phyloP scores from a whole-genome alignment of 345 rosid genomes.

The Acer campestre region DNA sequence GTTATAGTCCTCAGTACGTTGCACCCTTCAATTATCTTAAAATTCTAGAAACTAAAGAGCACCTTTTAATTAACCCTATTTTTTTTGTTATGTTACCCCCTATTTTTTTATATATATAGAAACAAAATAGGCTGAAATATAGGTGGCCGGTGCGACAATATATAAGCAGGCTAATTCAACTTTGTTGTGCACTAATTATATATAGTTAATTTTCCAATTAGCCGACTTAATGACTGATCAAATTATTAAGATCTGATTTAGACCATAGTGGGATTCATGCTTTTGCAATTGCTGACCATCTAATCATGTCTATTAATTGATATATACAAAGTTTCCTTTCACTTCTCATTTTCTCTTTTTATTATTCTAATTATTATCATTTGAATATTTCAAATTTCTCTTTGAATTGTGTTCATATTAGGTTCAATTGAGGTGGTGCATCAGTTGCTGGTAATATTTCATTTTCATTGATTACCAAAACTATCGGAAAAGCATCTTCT shows the following conservation, averaged over 20 bases:
- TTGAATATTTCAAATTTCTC: too few species aligned
- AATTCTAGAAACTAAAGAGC: too few species aligned
- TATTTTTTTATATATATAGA: too few species aligned
- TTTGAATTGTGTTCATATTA: background rate
- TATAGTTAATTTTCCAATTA: background rate
- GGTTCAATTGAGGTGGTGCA: background rate
- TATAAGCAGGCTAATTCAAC: conserved; percentile 3
- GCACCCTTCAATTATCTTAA: background rate
- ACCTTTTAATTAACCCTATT: too few species aligned
- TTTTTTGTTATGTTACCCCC: too few species aligned
- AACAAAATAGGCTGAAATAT: too few species aligned
- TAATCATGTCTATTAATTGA: background rate
- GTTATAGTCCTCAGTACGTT: background rate
- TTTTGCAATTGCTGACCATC: background rate
- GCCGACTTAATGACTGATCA: conserved; percentile 3
- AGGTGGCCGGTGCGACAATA: background rate
- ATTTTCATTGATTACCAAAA: background rate
- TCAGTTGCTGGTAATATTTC: conserved; percentile 1
- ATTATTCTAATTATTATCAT: background rate
- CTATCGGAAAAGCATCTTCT: background rate
- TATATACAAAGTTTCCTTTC: background rate
- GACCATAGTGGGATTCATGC: background rate
- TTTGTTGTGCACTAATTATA: background rate
- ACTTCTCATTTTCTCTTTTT: background rate
- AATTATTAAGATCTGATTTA: background rate